A percentile compares a stretch with the other conserved stretches of the same genome.
These are phyloP conservation scores for Backusella morwellensis DNA, from an alignment of 192 early-diverging fungal species.

Conservation along the genomic window DNA sequence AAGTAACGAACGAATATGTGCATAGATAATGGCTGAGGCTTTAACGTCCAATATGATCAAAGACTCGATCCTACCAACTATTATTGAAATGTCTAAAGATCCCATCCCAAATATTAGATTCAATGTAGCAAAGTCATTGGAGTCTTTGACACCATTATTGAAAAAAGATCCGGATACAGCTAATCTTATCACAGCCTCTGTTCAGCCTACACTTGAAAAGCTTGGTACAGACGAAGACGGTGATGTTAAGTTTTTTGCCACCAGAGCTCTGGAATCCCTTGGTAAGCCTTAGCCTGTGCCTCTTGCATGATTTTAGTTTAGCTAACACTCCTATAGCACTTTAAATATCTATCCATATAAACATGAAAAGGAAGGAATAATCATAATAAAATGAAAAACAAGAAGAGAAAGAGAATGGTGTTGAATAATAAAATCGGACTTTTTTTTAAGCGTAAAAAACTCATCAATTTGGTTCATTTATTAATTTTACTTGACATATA, in stretches of 20 bases:
- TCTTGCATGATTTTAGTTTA: background rate
- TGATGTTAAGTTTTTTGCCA: slow-evolving; percentile 94
- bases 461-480: background rate
- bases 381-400: background rate
- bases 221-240: slow-evolving; percentile 87
- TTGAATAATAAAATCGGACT: background rate
- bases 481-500: background rate
- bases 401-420: background rate
- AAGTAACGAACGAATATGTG: background rate
- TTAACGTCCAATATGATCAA: slow-evolving; percentile 86
- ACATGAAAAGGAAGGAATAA: background rate
- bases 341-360: background rate
- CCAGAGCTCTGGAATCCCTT: slow-evolving; percentile 59
- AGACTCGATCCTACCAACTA: slow-evolving; percentile 86
- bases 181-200: slow-evolving; percentile 58
- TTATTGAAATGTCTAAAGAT: slow-evolving; percentile 81
- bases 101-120: slow-evolving; percentile 99
- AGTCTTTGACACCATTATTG: slow-evolving; percentile 78
- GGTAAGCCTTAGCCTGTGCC: slow-evolving; percentile 20
- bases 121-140: slow-evolving; percentile 96
- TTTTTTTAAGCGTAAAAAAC: background rate
- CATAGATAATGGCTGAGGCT: slow-evolving; percentile 81
- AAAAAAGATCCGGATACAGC: slow-evolving; percentile 62
- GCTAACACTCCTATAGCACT: background rate
- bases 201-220: slow-evolving; percentile 82